phyloP scores from a whole-genome alignment of 306 rosid genomes.

The Sicyos baderoa region DNA sequence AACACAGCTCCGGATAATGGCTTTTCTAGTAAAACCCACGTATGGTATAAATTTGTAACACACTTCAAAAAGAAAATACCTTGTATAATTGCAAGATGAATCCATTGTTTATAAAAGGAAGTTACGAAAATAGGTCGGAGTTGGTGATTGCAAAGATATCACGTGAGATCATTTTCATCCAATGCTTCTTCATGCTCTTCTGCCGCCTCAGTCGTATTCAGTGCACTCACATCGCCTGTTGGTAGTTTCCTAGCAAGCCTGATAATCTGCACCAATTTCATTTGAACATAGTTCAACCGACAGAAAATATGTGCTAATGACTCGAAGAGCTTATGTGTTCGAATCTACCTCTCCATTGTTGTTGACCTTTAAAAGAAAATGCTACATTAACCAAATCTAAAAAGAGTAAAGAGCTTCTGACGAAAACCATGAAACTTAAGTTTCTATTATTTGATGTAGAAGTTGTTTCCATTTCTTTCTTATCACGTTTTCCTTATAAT shows the following conservation, averaged over 20 bases:
- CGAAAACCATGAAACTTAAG: too few species aligned
- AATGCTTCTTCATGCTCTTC: conserved; percentile 48
- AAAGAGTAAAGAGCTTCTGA: too few species aligned
- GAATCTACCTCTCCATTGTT: too few species aligned
- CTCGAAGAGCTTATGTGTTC: too few species aligned
- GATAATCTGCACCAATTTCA: conserved; percentile 55
- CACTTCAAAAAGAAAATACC: not conserved
- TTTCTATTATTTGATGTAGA: too few species aligned
- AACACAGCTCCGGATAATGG: not conserved
- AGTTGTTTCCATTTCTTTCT: too few species aligned
- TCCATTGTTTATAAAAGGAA: conserved; percentile 4
- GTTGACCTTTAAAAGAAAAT: too few species aligned
- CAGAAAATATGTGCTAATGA: too few species aligned
- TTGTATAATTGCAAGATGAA: conserved; percentile 4
- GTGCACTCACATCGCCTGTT: conserved; percentile 64
- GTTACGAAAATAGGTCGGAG: not conserved
- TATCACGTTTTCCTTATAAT: not conserved
- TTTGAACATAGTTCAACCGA: not conserved
- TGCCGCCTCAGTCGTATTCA: conserved; percentile 27
- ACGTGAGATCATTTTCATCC: conserved; percentile 88
- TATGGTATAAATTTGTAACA: not conserved
- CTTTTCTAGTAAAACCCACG: not conserved
- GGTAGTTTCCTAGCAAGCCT: conserved; percentile 88
- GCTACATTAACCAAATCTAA: too few species aligned
- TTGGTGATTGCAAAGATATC: not conserved